Conservation (phyloP, 257 asterid genomes). For the Gentiana macrophylla region DNA sequence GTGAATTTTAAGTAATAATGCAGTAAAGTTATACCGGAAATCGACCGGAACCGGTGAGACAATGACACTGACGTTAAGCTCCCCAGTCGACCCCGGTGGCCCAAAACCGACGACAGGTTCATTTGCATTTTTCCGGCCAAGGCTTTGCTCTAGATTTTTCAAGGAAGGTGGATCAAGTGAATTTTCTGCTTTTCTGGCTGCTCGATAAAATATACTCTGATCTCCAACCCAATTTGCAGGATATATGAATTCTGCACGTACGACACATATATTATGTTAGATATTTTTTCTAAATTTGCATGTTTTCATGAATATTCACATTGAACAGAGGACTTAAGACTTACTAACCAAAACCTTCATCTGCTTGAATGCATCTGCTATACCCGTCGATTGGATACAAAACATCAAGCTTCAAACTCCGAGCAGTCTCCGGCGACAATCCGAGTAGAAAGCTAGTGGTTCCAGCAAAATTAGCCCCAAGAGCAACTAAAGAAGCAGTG, state of each 20-base stretch:
- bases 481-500: constrained; percentile 55
- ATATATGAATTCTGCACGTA: constrained; percentile 55
- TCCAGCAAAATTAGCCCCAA: constrained; percentile 81
- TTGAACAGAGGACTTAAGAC: neutral
- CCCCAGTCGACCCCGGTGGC: constrained; percentile 91
- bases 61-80: constrained; percentile 85
- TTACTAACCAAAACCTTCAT: constrained; percentile 67
- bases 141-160: constrained; percentile 15
- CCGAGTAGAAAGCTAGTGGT: constrained; percentile 65
- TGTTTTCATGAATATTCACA: too few species aligned
- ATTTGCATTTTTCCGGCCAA: constrained; percentile 31
- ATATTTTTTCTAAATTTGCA: too few species aligned
- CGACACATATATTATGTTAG: neutral
- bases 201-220: constrained; percentile 63
- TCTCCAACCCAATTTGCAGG: constrained; percentile 91
- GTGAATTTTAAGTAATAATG: too few species aligned
- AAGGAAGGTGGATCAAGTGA: constrained; percentile 63
- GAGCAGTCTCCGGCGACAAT: constrained; percentile 57
- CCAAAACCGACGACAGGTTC: constrained; percentile 88
- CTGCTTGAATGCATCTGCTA: constrained; percentile 49
- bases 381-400: constrained; percentile 73
- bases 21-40: constrained; percentile 39
- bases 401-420: constrained; percentile 64
- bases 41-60: constrained; percentile 61
- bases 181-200: constrained; percentile 69